Evolutionary conservation across 805 yeast genomes (phyloP).

Genomic region (Ogataea sp.): DNA sequence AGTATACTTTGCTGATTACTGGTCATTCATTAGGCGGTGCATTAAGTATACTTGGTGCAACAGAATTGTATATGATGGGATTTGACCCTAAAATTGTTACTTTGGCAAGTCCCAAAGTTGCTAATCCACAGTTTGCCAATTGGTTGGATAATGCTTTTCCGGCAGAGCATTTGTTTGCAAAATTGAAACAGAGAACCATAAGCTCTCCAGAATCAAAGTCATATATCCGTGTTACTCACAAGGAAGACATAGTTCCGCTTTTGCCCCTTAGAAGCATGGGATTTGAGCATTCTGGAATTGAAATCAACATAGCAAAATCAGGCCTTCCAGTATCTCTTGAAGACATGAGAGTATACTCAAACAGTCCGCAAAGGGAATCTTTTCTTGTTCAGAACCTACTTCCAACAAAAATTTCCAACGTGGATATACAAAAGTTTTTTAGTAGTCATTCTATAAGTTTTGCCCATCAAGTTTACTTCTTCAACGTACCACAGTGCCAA

Average conservation of each 20-base stretch:
- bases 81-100: conserved; percentile 46
- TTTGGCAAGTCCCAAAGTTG: conserved; percentile 60
- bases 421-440: neutral
- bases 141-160: conserved; percentile 48
- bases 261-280: conserved; percentile 44
- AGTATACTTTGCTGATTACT: conserved; percentile 42
- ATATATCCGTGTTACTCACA: conserved; percentile 48
- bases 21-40: conserved; percentile 84
- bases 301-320: conserved; percentile 34
- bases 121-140: conserved; percentile 39
- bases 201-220: no score
- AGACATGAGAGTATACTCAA: conserved; percentile 8
- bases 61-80: conserved; percentile 51
- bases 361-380: no score
- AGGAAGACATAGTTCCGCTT: conserved; percentile 49
- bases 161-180: no score
- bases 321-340: conserved; percentile 26
- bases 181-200: no score
- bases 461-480: conserved; percentile 7
- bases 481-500: conserved; percentile 1
- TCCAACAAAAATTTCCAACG: no score
- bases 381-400: no score
- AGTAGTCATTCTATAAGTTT: conserved; percentile 1
- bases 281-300: conserved; percentile 40
- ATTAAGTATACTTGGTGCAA: conserved; percentile 51